Conservation (phyloP, 2,329 filamentous ascomycete species). For the Akanthomyces dipterigenus region DNA sequence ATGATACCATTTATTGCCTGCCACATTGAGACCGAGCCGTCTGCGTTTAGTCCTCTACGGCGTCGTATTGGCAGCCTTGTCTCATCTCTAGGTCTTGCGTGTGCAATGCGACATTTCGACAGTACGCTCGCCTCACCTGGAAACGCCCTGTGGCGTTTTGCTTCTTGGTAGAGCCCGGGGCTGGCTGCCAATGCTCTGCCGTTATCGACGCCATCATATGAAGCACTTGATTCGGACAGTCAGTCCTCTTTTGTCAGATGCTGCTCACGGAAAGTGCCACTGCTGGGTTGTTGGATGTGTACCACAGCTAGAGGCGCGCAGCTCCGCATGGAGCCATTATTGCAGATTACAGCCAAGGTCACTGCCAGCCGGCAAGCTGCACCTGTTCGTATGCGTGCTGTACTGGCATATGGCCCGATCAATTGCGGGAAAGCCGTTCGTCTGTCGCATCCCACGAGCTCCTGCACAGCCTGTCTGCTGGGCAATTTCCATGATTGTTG, state of each 20-base stretch:
- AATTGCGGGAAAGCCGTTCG: not conserved
- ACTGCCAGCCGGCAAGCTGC: not conserved
- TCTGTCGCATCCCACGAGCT: not conserved
- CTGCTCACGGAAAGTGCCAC: not conserved
- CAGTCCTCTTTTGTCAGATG: not conserved
- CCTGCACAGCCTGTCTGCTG: not conserved
- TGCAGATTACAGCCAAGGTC: not conserved
- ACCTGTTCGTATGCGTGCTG: not conserved
- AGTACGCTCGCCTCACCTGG: constrained; percentile 8
- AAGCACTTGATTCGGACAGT: not conserved
- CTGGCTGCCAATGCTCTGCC: not conserved
- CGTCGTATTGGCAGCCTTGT: not conserved
- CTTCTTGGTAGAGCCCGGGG: not conserved
- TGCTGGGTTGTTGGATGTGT: not conserved
- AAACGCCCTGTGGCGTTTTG: constrained; percentile 4
- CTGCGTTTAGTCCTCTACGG: not conserved
- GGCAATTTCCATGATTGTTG: not conserved
- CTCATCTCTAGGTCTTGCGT: not conserved
- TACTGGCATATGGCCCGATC: constrained; percentile 3
- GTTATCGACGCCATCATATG: constrained; percentile 8
- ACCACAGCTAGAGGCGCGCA: not conserved
- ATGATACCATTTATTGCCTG: not conserved
- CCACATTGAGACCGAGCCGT: not conserved
- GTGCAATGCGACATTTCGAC: not conserved
- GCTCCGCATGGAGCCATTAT: not conserved